A percentile compares a stretch with the other conserved stretches of the same genome.
Conservation (phyloP, 345 rosid genomes). For the Moringa oleifera region DNA sequence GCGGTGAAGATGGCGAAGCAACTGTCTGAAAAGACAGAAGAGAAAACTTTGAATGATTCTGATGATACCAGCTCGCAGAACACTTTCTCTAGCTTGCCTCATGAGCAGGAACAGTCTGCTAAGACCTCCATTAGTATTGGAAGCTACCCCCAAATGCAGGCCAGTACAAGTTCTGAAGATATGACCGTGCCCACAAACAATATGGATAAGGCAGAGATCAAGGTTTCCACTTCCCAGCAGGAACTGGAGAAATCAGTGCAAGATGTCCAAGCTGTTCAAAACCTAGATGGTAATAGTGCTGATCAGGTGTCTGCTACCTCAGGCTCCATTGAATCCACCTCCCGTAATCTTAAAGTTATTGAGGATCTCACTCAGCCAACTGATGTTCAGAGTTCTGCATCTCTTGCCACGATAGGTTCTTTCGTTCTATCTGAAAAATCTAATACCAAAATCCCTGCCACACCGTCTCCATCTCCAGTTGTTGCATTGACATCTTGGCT, state of each 20-base stretch:
- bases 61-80: conserved; percentile 83
- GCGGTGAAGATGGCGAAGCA: conserved; percentile 83
- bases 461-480: conserved; percentile 63
- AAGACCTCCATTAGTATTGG: conserved; percentile 83
- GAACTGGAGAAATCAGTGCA: conserved; percentile 42
- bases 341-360: conserved; percentile 32
- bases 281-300: conserved; percentile 37
- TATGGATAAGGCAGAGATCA: conserved; percentile 42
- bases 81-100: conserved; percentile 80
- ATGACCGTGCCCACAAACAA: conserved; percentile 36
- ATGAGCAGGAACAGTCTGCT: conserved; percentile 69
- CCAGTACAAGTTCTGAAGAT: conserved; percentile 85
- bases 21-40: conserved; percentile 69
- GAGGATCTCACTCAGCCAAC: conserved; percentile 36
- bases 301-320: conserved; percentile 49
- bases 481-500: conserved; percentile 85
- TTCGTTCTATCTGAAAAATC: conserved; percentile 84
- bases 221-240: conserved; percentile 33
- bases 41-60: conserved; percentile 69
- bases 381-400: conserved; percentile 64
- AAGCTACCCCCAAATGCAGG: conserved; percentile 87
- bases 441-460: conserved; percentile 44
- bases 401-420: conserved; percentile 56
- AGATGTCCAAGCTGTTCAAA: conserved; percentile 43
- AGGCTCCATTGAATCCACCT: conserved; percentile 44